Base-by-base conservation (phyloP, 805 yeast species). In the Yamadazyma kitorensis region DNA sequence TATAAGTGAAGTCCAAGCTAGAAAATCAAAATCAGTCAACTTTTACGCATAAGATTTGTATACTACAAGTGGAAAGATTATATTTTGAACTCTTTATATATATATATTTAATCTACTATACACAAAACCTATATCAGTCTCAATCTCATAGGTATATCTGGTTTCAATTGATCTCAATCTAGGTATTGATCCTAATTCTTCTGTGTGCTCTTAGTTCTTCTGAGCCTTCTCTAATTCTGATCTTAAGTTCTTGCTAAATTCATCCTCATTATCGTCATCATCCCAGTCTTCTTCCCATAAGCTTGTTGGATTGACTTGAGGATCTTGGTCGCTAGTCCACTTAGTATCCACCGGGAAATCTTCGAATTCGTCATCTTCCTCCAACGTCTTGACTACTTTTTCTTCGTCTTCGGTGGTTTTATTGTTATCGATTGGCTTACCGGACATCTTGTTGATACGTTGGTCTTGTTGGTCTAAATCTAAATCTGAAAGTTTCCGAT, bases 261-360 rank as follows among this genome's bases (percentile, higher is more conserved):
- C 87, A 52, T 89, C 97, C 40, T 86, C 93, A 39, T 82, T 85
- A 51, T 89, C 96, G 43, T 88, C 95, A 56, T 91, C 94, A 47
- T 85, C 97, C 98, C 98, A 91, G 57, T 87, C 91, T 60, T 89
- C 96, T 48, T 89, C 96, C 97, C 98, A 89, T 33, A 89, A 74
- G 42, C 78, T 62, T 72, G 48, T 76, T 61, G 58, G 74, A 73
- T 45, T 75, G 68, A 47, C 69, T 64, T 49, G 72, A 54, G 41
- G 72, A 70, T 44, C 77, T 56, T 37, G 81, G 59, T 49, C 80
- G 70, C 37, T 70, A 58, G 74, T 61, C 96, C 96, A 88, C 48
- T 82, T 52, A 17, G 58, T 80, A 54, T 88, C 96, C 36, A 78
- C 87, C 11, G 95, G 96, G 68, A 91, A 91, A 56, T 91, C 98